Evolutionary conservation across 305 asterid species (phyloP), one percentile per base, ranked within the genome.

Genomic region (Fraxinus nigra): DNA sequence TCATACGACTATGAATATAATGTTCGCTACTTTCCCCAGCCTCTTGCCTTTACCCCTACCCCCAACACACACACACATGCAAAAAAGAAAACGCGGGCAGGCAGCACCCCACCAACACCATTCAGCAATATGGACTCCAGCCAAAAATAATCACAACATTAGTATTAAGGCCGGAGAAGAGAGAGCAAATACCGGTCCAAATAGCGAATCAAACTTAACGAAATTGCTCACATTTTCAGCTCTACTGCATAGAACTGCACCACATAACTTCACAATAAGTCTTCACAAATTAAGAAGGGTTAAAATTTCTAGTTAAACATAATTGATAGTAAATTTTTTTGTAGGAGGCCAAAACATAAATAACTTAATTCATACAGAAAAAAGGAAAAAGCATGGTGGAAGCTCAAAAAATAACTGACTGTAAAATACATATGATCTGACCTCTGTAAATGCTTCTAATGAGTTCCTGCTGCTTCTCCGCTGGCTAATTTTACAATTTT

Each of bases 401-500:
- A 61, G 70, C 70, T 22, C 13, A 61, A 63, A 24, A 63, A 3
- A 26, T 24, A 2, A 63, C 14, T 61, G 33, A 63, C 33, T 7
- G 34, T 63, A 24, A 63, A 63, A 65, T 65, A 65, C 14, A 26
- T 24, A 28, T n/a, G 65, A 78, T 81, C 89, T 74, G 67, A 95
- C 99, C 94, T 91, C 85, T 93, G 86, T 94, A 92, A 56, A 94
- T 89, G 86, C 89, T 92, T 72, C 96, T 94, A 80, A 95, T 90
- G 67, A 94, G 85, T 82, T 94, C 97, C 75, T 95, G 98, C 87
- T 94, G 99, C 92, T 94, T 95, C 94, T 94, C 98, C 87, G 87
- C 84, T 11, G 97, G 90, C 98, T 95, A 84, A 83, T 78, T 37
- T 75, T 63, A 82, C 79, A 84, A 34, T 77, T 14, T 81, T 84